These are phyloP conservation scores for Penicillium sp. DNA, from an alignment of 2,329 filamentous ascomycete species.

Conservation along the genomic window DNA sequence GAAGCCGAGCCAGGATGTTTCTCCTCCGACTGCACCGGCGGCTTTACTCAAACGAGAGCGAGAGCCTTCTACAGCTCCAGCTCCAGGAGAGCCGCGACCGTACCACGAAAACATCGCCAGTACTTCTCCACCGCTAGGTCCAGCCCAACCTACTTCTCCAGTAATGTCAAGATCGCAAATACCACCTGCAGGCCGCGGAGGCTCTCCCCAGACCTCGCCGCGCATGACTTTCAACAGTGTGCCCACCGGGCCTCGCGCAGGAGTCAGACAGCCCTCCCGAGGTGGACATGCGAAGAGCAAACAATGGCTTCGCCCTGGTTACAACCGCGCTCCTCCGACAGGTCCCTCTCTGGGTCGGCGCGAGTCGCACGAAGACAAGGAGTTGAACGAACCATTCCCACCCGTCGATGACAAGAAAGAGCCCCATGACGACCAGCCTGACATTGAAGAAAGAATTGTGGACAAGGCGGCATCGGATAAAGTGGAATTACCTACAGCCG, in stretches of 20 bases:
- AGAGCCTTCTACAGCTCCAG: background rate
- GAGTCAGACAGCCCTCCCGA: constrained; percentile 30
- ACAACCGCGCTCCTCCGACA: constrained; percentile 23
- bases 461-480: constrained; percentile 1
- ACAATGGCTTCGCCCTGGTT: constrained; percentile 38
- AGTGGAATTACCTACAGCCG: background rate
- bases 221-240: constrained; percentile 33
- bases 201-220: constrained; percentile 36
- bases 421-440: background rate
- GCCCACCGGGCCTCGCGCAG: constrained; percentile 40
- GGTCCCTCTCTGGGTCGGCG: constrained; percentile 23
- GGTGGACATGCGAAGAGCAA: constrained; percentile 35
- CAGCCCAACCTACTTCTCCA: constrained; percentile 22
- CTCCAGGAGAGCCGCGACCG: constrained; percentile 18
- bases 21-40: constrained; percentile 35
- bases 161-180: constrained; percentile 21
- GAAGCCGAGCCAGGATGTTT: constrained; percentile 25
- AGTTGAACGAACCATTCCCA: constrained; percentile 8
- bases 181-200: constrained; percentile 23
- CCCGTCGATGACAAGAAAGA: constrained; percentile 1
- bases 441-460: background rate
- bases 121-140: constrained; percentile 18
- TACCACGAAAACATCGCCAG: background rate
- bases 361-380: constrained; percentile 29
- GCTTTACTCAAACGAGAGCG: constrained; percentile 29